Base-by-base conservation (phyloP, 2,329 filamentous ascomycete genomes). In the Penicillium nordicum region DNA sequence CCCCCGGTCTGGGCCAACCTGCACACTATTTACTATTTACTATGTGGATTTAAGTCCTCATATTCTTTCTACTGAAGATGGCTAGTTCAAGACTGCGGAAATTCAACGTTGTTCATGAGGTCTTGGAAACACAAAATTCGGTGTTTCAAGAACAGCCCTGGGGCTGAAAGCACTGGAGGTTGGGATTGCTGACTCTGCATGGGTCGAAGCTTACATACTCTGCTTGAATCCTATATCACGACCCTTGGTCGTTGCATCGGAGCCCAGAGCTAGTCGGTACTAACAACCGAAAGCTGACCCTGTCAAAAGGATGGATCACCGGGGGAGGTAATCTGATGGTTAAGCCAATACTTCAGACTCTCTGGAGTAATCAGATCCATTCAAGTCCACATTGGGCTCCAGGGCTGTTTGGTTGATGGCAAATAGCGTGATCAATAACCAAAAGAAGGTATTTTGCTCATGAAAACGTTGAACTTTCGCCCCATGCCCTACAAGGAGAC, bases 231-330 rank as follows among this genome's bases (percentile, higher is more conserved):
- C 25, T 32, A 46, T 41, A 46, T 50, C 48, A 32, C 18, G 37
- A 37, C 38, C 44, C 43, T 50, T 57, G 50, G 44, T 55, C 40
- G 4, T 16, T 44, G 27, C 41, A 30, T 51, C 60, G 61, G 60
- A 58, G n/a, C 49, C 53, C 8, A 55, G 37, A 61, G 50, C 53
- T 62, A 64, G 50, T 58, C 62, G 62, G 62, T 59, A 57, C 51
- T 41, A 50, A 57, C 54, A 56, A 60, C 60, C 60, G 60, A 63
- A 25, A 60, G 12, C 41, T 47, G 56, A 42, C 42, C 32, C 52
- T 44, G 36, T 37, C n/a, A 42, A 50, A 53, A 34, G 16, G 42
- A 49, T 53, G 55, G 54, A 54, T 55, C 54, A 49, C 53, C 55
- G 44, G 55, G 53, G 52, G 57, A 25, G n/a, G 21, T 25, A n/a